Conservation (phyloP, 2,329 filamentous ascomycete species). For the Thielaviopsis ethacetica region DNA sequence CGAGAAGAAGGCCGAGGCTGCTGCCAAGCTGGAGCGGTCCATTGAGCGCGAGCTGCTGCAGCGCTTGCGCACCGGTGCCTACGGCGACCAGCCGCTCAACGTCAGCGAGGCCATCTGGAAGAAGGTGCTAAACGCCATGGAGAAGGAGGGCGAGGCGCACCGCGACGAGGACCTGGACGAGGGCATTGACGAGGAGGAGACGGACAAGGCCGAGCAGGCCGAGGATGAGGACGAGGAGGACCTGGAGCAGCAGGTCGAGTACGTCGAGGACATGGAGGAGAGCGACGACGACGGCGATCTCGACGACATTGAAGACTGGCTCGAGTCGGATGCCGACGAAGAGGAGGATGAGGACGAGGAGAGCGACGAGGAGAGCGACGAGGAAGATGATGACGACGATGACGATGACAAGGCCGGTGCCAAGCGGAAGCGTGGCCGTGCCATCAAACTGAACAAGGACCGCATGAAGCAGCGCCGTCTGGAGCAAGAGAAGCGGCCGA, state of each 20-base stretch:
- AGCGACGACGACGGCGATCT: slow-evolving; percentile 69
- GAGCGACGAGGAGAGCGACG: slow-evolving; percentile 40
- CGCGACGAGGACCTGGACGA: slow-evolving; percentile 80
- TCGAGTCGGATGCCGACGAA: slow-evolving; percentile 38
- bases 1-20: slow-evolving; percentile 61
- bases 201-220: slow-evolving; percentile 53
- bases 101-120: slow-evolving; percentile 94
- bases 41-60: slow-evolving; percentile 94
- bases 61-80: slow-evolving; percentile 75
- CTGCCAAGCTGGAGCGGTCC: slow-evolving; percentile 85
- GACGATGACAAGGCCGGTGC: slow-evolving; percentile 42
- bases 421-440: slow-evolving; percentile 35
- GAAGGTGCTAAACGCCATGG: slow-evolving; percentile 82
- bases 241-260: slow-evolving; percentile 68
- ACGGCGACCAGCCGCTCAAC: slow-evolving; percentile 87
- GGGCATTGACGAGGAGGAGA: slow-evolving; percentile 55
- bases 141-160: slow-evolving; percentile 68
- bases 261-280: slow-evolving; percentile 80
- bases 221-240: slow-evolving; percentile 86
- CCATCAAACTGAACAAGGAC: slow-evolving; percentile 30
- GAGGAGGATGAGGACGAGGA: slow-evolving; percentile 42
- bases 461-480: slow-evolving; percentile 30
- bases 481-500: slow-evolving; percentile 40
- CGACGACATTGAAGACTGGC: slow-evolving; percentile 67
- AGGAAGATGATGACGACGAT: slow-evolving; percentile 36